Percentiles rank a stretch among this genome's conserved stretches.
phyloP scores from a whole-genome alignment of 192 early-diverging fungal species.

The Gamsiella multidivaricata region DNA sequence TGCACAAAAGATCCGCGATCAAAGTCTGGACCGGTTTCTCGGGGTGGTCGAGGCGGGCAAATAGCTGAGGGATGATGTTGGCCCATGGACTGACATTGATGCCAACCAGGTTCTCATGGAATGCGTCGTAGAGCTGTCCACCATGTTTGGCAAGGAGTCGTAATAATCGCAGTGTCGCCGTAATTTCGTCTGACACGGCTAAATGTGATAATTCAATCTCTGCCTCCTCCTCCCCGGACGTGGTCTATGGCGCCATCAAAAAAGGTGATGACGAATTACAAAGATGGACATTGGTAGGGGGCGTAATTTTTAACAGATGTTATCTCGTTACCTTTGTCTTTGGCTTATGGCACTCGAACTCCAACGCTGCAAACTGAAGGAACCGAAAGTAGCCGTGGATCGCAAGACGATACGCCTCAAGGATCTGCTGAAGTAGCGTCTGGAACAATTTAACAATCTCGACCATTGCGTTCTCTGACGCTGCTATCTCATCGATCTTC shows the following conservation, averaged over 20 bases:
- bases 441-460: conserved; percentile 32
- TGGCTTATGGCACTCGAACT: conserved; percentile 33
- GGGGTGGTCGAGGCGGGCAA: conserved; percentile 76
- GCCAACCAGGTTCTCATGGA: conserved; percentile 54
- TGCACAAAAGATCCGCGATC: conserved; percentile 65
- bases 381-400: conserved; percentile 48
- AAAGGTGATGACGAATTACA: neutral
- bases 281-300: neutral
- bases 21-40: conserved; percentile 62
- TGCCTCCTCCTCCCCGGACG: conserved; percentile 24
- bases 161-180: conserved; percentile 70
- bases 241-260: conserved; percentile 10
- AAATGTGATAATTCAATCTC: conserved; percentile 25
- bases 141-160: conserved; percentile 74
- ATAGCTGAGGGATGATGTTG: conserved; percentile 78
- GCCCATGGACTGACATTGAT: conserved; percentile 67
- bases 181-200: conserved; percentile 59
- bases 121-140: conserved; percentile 56
- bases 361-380: conserved; percentile 38
- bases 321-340: conserved; percentile 24
- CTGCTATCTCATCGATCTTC: conserved; percentile 20
- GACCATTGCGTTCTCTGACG: neutral
- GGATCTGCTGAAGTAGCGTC: conserved; percentile 22
- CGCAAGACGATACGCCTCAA: conserved; percentile 35
- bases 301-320: no score